These are phyloP conservation scores for Ophidiomyces ophidiicola DNA, from an alignment of 2,329 filamentous ascomycete genomes.

Conservation along the genomic window DNA sequence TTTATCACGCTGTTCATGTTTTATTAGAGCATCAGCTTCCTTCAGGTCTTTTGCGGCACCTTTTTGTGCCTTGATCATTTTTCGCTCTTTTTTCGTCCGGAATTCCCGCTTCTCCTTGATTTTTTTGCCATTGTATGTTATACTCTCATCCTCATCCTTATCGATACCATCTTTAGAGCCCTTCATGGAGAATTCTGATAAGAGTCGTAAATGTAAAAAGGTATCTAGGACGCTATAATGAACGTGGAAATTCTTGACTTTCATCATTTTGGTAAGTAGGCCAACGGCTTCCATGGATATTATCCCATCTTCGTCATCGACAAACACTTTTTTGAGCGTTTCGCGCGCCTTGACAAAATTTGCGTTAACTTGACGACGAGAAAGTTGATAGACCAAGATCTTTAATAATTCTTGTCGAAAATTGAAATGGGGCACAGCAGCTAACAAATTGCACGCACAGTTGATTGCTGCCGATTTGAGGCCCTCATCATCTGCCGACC, in stretches of 20 bases:
- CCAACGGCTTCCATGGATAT: constrained; percentile 77
- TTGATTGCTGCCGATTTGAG: constrained; percentile 66
- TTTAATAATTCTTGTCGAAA: constrained; percentile 78
- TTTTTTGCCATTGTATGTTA: constrained; percentile 41
- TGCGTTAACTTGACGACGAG: constrained; percentile 55
- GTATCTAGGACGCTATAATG: constrained; percentile 80
- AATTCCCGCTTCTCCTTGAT: constrained; percentile 68
- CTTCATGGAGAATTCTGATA: constrained; percentile 78
- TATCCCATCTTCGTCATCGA: constrained; percentile 77
- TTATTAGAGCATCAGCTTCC: constrained; percentile 79
- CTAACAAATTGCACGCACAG: constrained; percentile 71
- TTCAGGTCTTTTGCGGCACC: constrained; percentile 84
- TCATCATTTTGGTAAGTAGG: constrained; percentile 90
- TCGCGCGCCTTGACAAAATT: constrained; percentile 67
- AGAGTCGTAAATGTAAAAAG: constrained; percentile 75
- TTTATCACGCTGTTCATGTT: constrained; percentile 80
- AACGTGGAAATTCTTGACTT: constrained; percentile 65
- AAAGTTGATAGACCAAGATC: constrained; percentile 75
- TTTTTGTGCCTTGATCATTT: constrained; percentile 73
- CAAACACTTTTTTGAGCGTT: constrained; percentile 69
- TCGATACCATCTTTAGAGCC: constrained; percentile 69
- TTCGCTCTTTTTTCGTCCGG: constrained; percentile 76
- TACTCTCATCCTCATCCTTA: constrained; percentile 37
- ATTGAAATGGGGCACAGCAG: constrained; percentile 89
- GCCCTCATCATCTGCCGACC: constrained; percentile 32